phyloP scores from a whole-genome alignment of 2,329 filamentous ascomycete species.

The Fusarium abutilonis region DNA sequence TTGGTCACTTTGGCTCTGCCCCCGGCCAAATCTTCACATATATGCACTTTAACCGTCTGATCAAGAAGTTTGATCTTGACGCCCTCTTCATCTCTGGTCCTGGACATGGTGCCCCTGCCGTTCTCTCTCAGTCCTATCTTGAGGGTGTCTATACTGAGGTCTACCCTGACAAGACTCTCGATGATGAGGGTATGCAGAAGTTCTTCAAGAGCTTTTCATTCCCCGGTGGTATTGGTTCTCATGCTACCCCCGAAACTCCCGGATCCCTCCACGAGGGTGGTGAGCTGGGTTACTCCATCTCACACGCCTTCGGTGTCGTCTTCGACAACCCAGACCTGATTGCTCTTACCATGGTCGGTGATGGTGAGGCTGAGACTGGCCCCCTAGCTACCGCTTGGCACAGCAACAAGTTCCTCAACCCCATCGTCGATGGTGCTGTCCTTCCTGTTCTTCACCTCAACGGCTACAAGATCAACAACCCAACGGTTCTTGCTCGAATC shows the following conservation, averaged over 20 bases:
- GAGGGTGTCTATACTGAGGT: constrained; percentile 82
- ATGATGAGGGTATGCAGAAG: constrained; percentile 73
- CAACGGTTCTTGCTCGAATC: constrained; percentile 77
- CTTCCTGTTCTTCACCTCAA: constrained; percentile 82
- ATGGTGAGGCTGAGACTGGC: constrained; percentile 84
- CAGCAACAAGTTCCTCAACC: constrained; percentile 84
- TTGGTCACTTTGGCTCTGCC: constrained; percentile 83
- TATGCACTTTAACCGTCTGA: constrained; percentile 83
- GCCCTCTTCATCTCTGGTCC: constrained; percentile 79
- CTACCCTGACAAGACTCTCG: constrained; percentile 77
- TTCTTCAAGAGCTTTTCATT: constrained; percentile 90
- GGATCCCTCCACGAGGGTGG: constrained; percentile 82
- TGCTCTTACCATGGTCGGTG: constrained; percentile 79
- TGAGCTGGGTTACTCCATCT: constrained; percentile 83
- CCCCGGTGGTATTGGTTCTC: constrained; percentile 80
- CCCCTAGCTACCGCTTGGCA: constrained; percentile 84
- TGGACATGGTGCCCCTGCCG: constrained; percentile 79
- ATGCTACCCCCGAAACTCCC: constrained; percentile 81
- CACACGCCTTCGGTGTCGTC: constrained; percentile 80
- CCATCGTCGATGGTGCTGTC: constrained; percentile 79
- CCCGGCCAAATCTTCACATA: constrained; percentile 85
- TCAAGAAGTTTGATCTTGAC: constrained; percentile 81
- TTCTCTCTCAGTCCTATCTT: constrained; percentile 79
- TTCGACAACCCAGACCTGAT: constrained; percentile 81
- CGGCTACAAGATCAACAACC: constrained; percentile 88